Base-by-base conservation (phyloP, 345 rosid species). In the Reutealis trisperma region DNA sequence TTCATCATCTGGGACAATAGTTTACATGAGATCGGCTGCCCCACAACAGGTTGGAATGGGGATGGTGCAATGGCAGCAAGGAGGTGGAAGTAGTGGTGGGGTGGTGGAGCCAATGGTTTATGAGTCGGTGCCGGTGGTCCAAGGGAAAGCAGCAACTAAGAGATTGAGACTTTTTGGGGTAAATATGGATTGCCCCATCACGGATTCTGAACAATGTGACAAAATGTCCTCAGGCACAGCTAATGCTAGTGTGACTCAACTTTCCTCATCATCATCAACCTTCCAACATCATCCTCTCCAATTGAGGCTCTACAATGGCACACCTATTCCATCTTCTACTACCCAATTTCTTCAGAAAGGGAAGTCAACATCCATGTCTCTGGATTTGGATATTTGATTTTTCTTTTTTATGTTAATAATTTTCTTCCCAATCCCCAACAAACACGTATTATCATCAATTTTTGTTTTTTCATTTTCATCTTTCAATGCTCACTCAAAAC, bases 141-240 rank as follows among this genome's bases (percentile, higher is more conserved):
- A 87, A 75, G 91, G 92, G 25, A 87, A 82, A 68, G 92, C 85
- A 0, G 85, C 90, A 4, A 93, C 87, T 3, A 93, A 93, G 88
- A 88, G 93, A 72, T 75, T 94, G 60, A 88, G 98, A 81, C 88
- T 94, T 74, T 94, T 94, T 58, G 98, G 98, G 22, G 98, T 94
- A 52, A 91, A 94, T 89, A 90, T 94, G 98, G 98, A 93, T 58
- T 93, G 94, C 82, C 90, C 90, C 58, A 77, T 83, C 16, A 60
- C 83, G 10, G 89, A 74, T 52, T 47, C 78, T 27, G 84, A 57
- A 3, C 59, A 75, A 19, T 63, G 78, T 63, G 83, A 75, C 32
- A 73, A 74, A 37, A 34, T 87, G 45, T 67, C 85, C 16, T 80
- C 90, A 45, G 67, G 86, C 22, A 67, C 81, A 42, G 16, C 55